These are phyloP conservation scores for Escallonia herrerae DNA, from an alignment of 129 eudicot species.

Conservation along the genomic window DNA sequence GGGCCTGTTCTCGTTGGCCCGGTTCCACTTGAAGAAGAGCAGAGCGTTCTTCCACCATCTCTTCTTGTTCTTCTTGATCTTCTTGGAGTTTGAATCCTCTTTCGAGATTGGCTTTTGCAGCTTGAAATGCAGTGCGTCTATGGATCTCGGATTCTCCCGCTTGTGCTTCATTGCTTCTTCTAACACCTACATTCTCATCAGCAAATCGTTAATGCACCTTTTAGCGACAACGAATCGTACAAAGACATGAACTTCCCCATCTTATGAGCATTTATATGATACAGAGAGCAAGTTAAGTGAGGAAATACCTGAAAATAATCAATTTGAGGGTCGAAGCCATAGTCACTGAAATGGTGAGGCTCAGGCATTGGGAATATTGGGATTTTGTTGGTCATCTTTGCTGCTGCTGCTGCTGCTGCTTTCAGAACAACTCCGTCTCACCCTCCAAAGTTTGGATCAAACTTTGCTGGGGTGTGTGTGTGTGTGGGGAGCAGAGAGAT, in stretches of 20 bases:
- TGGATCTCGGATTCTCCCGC: slow-evolving; percentile 40
- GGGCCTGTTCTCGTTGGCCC: slow-evolving; percentile 11
- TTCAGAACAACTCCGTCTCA: background rate
- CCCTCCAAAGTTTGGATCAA: background rate
- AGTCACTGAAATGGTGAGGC: slow-evolving; percentile 85
- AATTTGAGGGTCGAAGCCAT: slow-evolving; percentile 83
- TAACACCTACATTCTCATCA: slow-evolving; percentile 34
- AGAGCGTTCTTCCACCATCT: slow-evolving; percentile 88
- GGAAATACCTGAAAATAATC: slow-evolving; percentile 73
- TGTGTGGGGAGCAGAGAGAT: background rate
- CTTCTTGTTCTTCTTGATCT: slow-evolving; percentile 51
- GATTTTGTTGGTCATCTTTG: slow-evolving; percentile 44
- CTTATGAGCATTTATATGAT: background rate
- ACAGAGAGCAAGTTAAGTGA: background rate
- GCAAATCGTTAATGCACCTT: too few relatives aligned
- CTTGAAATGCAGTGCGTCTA: slow-evolving; percentile 63
- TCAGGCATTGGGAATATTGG: slow-evolving; percentile 59
- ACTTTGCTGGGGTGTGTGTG: background rate
- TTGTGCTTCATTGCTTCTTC: slow-evolving; percentile 85
- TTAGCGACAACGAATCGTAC: background rate
- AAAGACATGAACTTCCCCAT: background rate
- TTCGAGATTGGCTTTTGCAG: slow-evolving; percentile 72
- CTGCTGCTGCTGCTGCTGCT: background rate
- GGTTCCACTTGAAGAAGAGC: slow-evolving; percentile 38
- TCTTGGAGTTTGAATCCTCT: slow-evolving; percentile 43